These are phyloP conservation scores for Xylaria sp. DNA, from an alignment of 2,329 filamentous ascomycete genomes.

Conservation along the genomic window DNA sequence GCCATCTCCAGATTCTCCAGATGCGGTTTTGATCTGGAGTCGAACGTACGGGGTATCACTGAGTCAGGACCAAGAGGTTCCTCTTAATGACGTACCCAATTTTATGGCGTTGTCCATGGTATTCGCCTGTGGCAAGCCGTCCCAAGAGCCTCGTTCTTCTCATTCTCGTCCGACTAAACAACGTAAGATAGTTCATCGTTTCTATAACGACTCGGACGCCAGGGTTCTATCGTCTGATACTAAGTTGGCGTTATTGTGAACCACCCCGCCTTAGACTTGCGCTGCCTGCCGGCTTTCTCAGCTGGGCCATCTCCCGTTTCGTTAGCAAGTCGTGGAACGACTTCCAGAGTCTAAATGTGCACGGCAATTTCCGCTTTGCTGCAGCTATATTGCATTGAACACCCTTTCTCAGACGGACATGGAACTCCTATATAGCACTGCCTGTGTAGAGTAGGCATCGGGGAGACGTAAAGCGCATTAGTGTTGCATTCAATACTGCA, in stretches of 20 bases:
- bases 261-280: slow-evolving; percentile 2
- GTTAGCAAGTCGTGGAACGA: neutral
- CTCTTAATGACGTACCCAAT: neutral
- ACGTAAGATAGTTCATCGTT: neutral
- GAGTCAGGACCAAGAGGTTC: slow-evolving; percentile 10
- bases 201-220: neutral
- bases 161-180: neutral
- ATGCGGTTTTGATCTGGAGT: slow-evolving; percentile 19
- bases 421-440: slow-evolving; percentile 12
- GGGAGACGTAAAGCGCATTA: slow-evolving; percentile 21
- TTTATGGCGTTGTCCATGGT: neutral
- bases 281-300: neutral
- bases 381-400: neutral
- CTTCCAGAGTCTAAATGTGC: neutral
- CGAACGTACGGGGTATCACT: slow-evolving; percentile 9
- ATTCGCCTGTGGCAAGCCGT: neutral
- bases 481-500: slow-evolving; percentile 23
- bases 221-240: neutral
- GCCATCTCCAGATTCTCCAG: slow-evolving; percentile 24
- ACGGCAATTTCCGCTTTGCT: slow-evolving; percentile 17
- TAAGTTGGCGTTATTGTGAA: neutral
- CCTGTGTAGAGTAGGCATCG: neutral
- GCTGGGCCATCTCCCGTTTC: slow-evolving; percentile 8
- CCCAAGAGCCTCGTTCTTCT: neutral
- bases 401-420: slow-evolving; percentile 15